Evolutionary conservation across 108 stramenopile species (phyloP), one percentile per base, ranked within the genome.

Genomic region (Conticribra guillardii): DNA sequence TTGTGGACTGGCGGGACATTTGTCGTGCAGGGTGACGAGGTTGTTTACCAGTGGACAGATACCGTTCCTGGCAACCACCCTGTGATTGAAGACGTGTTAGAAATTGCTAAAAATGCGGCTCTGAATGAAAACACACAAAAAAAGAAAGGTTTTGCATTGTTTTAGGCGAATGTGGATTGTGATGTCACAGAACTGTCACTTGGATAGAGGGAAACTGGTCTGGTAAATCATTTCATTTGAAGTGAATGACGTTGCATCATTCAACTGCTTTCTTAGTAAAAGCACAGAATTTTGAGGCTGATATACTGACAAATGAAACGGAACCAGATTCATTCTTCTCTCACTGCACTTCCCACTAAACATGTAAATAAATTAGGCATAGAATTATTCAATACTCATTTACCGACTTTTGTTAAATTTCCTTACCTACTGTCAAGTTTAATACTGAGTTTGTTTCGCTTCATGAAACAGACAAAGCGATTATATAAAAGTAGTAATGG

Each of bases 1-100:
- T 65, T 89, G 58, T 73, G 89, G 61, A 78, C 91, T 41, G 94
- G 94, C 15, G 94, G 94, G 2, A 95, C 94, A 17, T 92, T 95
- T 73, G 89, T 95, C 5, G 80, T 95, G 8, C 69, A 83, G 16
- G 89, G 83, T 16, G 71, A 90, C 49, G 79, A 86, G 11, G 80
- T 90, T 31, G 17, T 86, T 0, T 95, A 91, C 74, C 83, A 82
- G 62, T 91, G 89, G 86, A 90, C 76, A 48, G 91, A 95, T 73
- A 78, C 73, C 15, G 45, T 95, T 24, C 94, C 91, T 23, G 94
- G 94, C 32, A 91, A 92, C 53, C 88, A 90, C 32, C 94, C 94
- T 11, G 85, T 85, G 27, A 71, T 95, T 54, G 67, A 75, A 8
- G 73, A 87, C 16, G 88, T 91, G 0, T 28, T 87, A 19, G 30